A percentile compares a stretch with the other conserved stretches of the same genome.
phyloP scores from a whole-genome alignment of 75 land plant genomes.

The Selaginella tamariscina region DNA sequence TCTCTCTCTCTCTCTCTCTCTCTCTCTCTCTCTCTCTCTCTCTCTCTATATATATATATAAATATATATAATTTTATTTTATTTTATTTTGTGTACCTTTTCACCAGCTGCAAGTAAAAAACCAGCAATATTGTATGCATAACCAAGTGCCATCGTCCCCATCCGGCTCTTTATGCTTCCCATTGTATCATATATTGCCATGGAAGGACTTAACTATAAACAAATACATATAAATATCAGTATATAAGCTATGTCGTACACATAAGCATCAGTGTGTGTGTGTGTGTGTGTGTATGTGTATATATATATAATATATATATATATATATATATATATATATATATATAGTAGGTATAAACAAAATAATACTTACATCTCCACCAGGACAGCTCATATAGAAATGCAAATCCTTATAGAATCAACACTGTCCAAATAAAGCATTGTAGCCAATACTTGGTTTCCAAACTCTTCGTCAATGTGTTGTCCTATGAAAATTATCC shows the following conservation, averaged over 20 bases:
- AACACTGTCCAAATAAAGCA: constrained; percentile 85
- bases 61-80: no score
- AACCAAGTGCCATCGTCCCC: constrained; percentile 13
- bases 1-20: no score
- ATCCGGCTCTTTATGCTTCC: constrained; percentile 12
- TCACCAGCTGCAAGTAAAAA: constrained; percentile 9
- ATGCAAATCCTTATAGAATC: constrained; percentile 45
- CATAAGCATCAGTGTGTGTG: no score
- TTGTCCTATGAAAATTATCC: constrained; percentile 73
- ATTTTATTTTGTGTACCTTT: no score
- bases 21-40: no score
- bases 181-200: constrained; percentile 11
- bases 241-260: no score
- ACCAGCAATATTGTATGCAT: constrained; percentile 11
- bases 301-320: no score
- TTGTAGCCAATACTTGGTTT: constrained; percentile 66
- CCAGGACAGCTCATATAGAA: constrained; percentile 69
- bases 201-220: neutral
- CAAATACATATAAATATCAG: neutral
- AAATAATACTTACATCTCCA: constrained; percentile 67
- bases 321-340: no score
- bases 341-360: no score
- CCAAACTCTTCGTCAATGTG: constrained; percentile 86
- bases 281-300: no score
- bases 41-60: no score